Percentiles rank a stretch among this genome's conserved stretches.
Conservation (phyloP, 176 grass and related monocot genomes). For the Bonia amplexicaulis region DNA sequence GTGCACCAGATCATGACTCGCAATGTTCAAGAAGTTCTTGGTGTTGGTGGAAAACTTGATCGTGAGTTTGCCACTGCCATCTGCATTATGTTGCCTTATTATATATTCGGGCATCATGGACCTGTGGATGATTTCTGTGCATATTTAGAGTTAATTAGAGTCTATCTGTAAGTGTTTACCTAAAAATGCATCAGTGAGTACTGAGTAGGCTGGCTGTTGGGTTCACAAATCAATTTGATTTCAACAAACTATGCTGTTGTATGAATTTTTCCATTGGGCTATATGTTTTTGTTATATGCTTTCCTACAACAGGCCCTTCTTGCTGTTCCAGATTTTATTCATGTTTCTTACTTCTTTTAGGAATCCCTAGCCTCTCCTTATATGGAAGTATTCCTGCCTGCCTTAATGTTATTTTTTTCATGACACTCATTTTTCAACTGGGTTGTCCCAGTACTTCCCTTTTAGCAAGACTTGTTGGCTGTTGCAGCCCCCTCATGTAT, state of each 20-base stretch:
- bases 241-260: not conserved
- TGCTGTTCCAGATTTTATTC: not conserved
- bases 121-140: conserved; percentile 5
- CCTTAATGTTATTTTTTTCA: not conserved
- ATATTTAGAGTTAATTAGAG: not conserved
- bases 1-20: conserved; percentile 96
- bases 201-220: not conserved
- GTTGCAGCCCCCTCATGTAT: not conserved
- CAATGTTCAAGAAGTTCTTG: conserved; percentile 97
- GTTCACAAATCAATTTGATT: not conserved
- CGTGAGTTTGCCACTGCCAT: conserved; percentile 44
- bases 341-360: not conserved
- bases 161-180: not conserved
- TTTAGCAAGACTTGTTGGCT: not conserved
- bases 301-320: not conserved
- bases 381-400: not conserved
- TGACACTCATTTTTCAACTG: not conserved
- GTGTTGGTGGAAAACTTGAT: conserved; percentile 92
- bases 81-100: conserved; percentile 1
- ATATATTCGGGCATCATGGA: not conserved
- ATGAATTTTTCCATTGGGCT: not conserved
- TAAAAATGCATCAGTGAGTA: not conserved
- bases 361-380: not conserved
- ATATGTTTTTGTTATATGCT: not conserved
- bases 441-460: not conserved